Conservation (phyloP, 345 rosid species). For the Eucalyptus guilfoylei region DNA sequence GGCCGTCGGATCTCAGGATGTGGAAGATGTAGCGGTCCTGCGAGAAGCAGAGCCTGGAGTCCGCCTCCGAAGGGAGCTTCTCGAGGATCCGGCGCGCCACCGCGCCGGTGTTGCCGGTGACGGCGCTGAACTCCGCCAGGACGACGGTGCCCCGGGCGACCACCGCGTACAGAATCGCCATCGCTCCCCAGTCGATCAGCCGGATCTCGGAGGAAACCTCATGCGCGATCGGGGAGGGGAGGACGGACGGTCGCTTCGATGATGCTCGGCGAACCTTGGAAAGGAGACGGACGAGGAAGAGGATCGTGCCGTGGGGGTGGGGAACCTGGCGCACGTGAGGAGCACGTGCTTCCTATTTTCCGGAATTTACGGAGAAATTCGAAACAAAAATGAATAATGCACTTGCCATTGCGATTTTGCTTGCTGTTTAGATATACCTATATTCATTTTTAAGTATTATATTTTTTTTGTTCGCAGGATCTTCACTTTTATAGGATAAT, state of each 20-base stretch:
- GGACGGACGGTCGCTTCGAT: neutral
- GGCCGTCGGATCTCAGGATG: slow-evolving; percentile 85
- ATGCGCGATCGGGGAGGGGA: neutral
- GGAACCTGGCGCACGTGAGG: neutral
- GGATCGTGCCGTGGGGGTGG: neutral
- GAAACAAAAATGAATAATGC: neutral
- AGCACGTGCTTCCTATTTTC: neutral
- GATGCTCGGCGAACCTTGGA: neutral
- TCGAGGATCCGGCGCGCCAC: slow-evolving; percentile 82
- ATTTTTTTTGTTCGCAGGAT: neutral
- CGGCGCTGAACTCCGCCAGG: slow-evolving; percentile 94
- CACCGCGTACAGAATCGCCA: slow-evolving; percentile 89
- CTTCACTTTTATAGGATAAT: neutral
- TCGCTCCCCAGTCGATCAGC: neutral
- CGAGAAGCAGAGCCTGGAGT: slow-evolving; percentile 78
- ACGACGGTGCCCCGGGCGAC: slow-evolving; percentile 94
- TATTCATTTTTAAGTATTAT: neutral
- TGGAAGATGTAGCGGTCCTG: slow-evolving; percentile 95
- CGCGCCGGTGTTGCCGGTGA: slow-evolving; percentile 86
- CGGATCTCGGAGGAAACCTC: neutral
- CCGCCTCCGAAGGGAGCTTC: slow-evolving; percentile 65
- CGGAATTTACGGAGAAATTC: neutral
- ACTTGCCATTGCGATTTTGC: neutral
- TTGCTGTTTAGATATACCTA: neutral
- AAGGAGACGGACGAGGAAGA: neutral